Evolutionary conservation across 1,284 basidiomycete genomes (phyloP).

Genomic region (Ceratobasidium sp.): DNA sequence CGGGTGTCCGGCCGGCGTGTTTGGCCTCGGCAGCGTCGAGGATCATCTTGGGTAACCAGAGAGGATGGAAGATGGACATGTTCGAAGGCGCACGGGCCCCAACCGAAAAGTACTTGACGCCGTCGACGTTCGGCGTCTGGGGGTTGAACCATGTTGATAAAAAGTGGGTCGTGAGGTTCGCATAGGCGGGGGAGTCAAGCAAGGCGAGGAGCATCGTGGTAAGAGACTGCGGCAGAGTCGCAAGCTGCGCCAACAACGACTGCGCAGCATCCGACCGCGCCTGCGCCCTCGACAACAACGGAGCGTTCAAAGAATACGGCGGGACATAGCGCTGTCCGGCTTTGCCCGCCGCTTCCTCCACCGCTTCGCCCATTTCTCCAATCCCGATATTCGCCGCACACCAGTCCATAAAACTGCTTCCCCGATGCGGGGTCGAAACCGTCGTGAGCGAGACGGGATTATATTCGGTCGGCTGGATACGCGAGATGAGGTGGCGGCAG

Average conservation of each 20-base stretch:
- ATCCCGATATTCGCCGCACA: conserved; percentile 91
- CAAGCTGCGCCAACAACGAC: conserved; percentile 52
- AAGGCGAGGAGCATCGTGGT: conserved; percentile 90
- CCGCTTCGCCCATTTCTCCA: conserved; percentile 62
- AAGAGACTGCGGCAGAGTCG: conserved; percentile 79
- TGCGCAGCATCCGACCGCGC: not conserved
- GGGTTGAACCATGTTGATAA: conserved; percentile 93
- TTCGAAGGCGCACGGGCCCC: conserved; percentile 75
- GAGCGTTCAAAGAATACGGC: conserved; percentile 62
- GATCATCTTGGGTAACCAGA: conserved; percentile 96
- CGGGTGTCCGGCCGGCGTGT: conserved; percentile 17
- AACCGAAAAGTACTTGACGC: conserved; percentile 92
- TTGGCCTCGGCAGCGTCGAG: conserved; percentile 79
- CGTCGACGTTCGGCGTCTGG: conserved; percentile 80
- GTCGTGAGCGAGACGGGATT: conserved; percentile 88
- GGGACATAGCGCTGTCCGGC: conserved; percentile 46
- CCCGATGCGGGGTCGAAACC: conserved; percentile 93
- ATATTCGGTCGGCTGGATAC: conserved; percentile 85
- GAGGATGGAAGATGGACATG: conserved; percentile 89
- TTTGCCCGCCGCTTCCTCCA: conserved; percentile 50
- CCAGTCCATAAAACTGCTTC: conserved; percentile 99
- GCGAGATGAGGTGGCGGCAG: conserved; percentile 89
- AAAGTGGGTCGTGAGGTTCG: conserved; percentile 90
- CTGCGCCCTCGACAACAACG: conserved; percentile 56
- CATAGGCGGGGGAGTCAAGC: conserved; percentile 96